phyloP scores from a whole-genome alignment of 768 basidiomycete species.

The Scleroderma citrinum region DNA sequence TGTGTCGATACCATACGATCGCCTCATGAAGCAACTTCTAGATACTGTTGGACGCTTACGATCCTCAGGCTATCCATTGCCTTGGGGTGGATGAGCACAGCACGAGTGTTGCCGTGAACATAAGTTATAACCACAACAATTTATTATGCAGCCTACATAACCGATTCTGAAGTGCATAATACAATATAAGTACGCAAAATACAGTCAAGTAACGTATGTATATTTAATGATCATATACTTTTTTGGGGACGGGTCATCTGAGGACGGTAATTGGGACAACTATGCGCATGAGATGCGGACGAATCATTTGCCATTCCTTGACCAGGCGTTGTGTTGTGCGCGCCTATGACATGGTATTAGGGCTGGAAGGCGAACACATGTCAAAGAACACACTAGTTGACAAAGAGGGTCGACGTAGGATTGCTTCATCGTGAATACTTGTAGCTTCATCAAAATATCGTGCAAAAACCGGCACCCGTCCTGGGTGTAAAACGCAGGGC shows the following conservation, averaged over 20 bases:
- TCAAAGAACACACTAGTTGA: slow-evolving; percentile 11
- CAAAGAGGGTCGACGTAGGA: slow-evolving; percentile 6
- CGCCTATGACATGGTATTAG: too few species aligned
- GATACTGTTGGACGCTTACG: too few species aligned
- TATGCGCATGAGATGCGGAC: too few species aligned
- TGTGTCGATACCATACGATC: slow-evolving; percentile 1
- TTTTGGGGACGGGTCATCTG: too few species aligned
- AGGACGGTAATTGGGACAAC: too few species aligned
- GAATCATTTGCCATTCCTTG: too few species aligned
- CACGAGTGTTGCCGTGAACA: too few species aligned
- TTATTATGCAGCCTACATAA: slow-evolving; percentile 22
- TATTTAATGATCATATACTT: slow-evolving; percentile 3
- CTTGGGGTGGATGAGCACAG: too few species aligned
- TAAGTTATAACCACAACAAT: slow-evolving; percentile 7
- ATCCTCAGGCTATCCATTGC: background rate
- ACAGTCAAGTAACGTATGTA: slow-evolving; percentile 3
- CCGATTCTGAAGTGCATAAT: slow-evolving; percentile 7
- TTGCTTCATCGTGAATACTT: slow-evolving; percentile 1
- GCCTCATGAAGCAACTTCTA: background rate
- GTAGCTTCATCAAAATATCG: slow-evolving; percentile 7
- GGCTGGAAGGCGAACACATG: too few species aligned
- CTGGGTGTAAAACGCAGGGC: slow-evolving; percentile 10
- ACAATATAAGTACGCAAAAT: slow-evolving; percentile 4
- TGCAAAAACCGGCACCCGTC: slow-evolving; percentile 11
- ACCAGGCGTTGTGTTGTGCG: too few species aligned